A percentile compares a stretch with the other conserved stretches of the same genome.
These are phyloP conservation scores for Boletus rubroflammeus DNA, from an alignment of 768 basidiomycete species.

Conservation along the genomic window DNA sequence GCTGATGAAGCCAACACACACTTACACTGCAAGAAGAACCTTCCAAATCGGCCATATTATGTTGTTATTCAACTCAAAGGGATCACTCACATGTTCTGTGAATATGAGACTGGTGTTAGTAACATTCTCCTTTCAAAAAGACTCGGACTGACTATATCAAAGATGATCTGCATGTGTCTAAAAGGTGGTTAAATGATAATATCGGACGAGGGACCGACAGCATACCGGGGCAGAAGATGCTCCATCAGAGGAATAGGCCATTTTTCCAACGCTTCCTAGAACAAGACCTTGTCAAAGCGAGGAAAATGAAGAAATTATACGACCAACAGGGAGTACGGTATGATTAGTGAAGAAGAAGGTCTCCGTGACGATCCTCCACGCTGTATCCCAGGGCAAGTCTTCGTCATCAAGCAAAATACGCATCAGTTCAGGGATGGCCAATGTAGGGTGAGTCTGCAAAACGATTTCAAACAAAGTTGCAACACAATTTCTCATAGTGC, in stretches of 20 bases:
- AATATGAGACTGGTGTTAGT: constrained; percentile 12
- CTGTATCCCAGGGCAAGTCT: constrained; percentile 73
- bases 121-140: neutral
- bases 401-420: constrained; percentile 91
- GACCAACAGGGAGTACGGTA: constrained; percentile 80
- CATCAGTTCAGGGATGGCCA: constrained; percentile 95
- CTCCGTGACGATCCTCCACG: constrained; percentile 86
- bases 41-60: constrained; percentile 1
- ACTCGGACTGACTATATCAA: constrained; percentile 65
- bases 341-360: constrained; percentile 97
- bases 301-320: neutral
- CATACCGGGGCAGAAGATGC: constrained; percentile 73
- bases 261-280: constrained; percentile 79
- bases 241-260: constrained; percentile 90
- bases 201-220: constrained; percentile 2
- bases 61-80: neutral
- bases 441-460: constrained; percentile 86
- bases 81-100: constrained; percentile 37
- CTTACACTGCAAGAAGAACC: constrained; percentile 66
- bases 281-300: neutral
- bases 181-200: neutral
- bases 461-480: constrained; percentile 1
- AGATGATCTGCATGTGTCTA: constrained; percentile 89
- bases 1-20: neutral
- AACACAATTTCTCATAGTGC: neutral